Evolutionary conservation across 176 grass and related monocot species (phyloP).

Genomic region (Leersia perrieri): DNA sequence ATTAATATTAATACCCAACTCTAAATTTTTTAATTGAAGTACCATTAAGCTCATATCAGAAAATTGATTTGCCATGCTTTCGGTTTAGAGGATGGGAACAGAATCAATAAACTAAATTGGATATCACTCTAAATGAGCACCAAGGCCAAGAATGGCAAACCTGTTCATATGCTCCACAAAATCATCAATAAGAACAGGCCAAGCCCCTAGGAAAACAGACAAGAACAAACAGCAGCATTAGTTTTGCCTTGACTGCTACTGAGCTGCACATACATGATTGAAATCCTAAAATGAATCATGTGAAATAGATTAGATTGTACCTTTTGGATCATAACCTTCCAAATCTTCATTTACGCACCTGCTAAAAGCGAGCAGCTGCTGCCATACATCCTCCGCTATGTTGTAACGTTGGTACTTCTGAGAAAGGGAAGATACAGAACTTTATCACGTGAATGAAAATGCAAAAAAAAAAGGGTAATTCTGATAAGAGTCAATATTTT

Average conservation of each 20-base stretch:
- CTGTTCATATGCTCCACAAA: constrained; percentile 98
- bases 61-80: constrained; percentile 17
- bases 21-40: neutral
- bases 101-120: constrained; percentile 5
- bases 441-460: neutral
- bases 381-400: constrained; percentile 92
- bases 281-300: constrained; percentile 9
- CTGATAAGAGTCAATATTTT: neutral
- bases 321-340: constrained; percentile 92
- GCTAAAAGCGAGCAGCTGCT: constrained; percentile 89
- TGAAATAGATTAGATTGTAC: constrained; percentile 38
- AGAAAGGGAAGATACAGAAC: constrained; percentile 32
- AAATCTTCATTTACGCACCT: constrained; percentile 85
- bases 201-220: constrained; percentile 70
- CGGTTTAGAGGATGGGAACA: neutral
- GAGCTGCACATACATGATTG: constrained; percentile 3
- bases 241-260: constrained; percentile 2
- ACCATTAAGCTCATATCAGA: neutral
- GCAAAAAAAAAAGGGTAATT: neutral
- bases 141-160: constrained; percentile 38
- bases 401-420: constrained; percentile 87
- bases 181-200: constrained; percentile 96
- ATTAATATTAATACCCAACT: neutral
- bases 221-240: constrained; percentile 13
- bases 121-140: constrained; percentile 11